Percentiles rank a stretch among this genome's conserved stretches.
phyloP scores from a whole-genome alignment of 352 stramenopile species.

The Phytophthora meadii region DNA sequence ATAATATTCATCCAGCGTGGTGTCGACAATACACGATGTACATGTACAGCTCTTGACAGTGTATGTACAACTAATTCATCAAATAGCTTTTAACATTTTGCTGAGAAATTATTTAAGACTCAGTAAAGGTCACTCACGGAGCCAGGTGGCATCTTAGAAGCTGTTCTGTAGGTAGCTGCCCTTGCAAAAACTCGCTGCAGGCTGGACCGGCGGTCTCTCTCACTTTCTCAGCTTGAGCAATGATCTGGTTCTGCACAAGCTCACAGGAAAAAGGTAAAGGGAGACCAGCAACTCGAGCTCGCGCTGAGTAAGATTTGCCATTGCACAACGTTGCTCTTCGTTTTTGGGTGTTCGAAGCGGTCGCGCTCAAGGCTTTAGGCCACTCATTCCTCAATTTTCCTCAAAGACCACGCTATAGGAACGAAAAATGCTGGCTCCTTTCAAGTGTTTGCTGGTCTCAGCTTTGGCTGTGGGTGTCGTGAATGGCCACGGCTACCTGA shows the following conservation, averaged over 20 bases:
- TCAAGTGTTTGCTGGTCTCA: constrained; percentile 17
- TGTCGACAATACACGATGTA: no score
- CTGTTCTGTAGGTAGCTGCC: constrained; percentile 5
- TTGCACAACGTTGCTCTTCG: not conserved
- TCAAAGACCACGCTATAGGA: not conserved
- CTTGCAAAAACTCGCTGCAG: constrained; percentile 2
- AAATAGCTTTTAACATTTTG: no score
- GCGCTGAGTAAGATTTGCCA: constrained; percentile 17
- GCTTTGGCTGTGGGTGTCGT: constrained; percentile 5
- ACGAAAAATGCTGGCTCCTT: constrained; percentile 6
- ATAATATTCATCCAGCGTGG: no score
- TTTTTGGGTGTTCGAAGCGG: constrained; percentile 26
- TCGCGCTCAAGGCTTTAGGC: constrained; percentile 1
- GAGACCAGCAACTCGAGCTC: constrained; percentile 5
- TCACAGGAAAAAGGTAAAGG: constrained; percentile 19
- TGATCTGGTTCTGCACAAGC: constrained; percentile 2
- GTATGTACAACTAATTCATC: no score
- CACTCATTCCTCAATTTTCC: constrained; percentile 27
- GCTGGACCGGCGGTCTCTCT: not conserved
- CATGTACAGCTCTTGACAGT: no score
- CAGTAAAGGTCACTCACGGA: constrained; percentile 13
- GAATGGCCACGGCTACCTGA: constrained; percentile 34
- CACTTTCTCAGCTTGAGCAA: constrained; percentile 5
- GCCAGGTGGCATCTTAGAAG: constrained; percentile 15
- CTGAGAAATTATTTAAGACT: not conserved